Evolutionary conservation across 108 stramenopile genomes (phyloP), one percentile per base, ranked within the genome.

Genomic region (Cyclotella sp.): DNA sequence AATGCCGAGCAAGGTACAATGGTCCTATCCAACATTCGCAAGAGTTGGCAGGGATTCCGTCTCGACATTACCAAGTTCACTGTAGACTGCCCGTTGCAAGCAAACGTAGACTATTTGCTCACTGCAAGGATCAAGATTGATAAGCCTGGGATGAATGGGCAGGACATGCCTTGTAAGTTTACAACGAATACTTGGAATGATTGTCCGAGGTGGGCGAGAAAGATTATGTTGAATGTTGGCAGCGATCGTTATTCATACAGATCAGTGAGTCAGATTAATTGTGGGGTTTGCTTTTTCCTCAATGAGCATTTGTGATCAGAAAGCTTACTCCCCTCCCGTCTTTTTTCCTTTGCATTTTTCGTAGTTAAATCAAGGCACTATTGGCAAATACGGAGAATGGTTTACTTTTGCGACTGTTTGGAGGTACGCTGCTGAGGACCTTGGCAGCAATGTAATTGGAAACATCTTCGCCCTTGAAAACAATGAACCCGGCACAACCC

Each of bases 361-460:
- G 1, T 24, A 67, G 55, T 66, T 75, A 30, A 44, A 45, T 26
- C 40, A 42, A 42, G 70, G 73, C 18, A 67, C 45, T 22, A 55
- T 76, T 49, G 81, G 81, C 7, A 63, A 68, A 44, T 83, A 88
- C 52, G 77, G 75, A 12, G 85, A 85, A 47, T 88, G 85, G 80
- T 72, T 80, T 26, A 76, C 72, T 43, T 81, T 91, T 55, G 30
- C 63, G 4, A 54, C 75, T 14, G 49, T 44, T 5, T 74, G 85
- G 68, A 78, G 73, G 2, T 91, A 70, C 76, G 40, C 47, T 8
- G 63, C 43, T 0, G 68, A 60, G 4, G 66, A 87, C 46, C 19
- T 82, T 0, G 69, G 53, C 13, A 45, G 67, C 15, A 58, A 78
- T 26, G 81, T 72, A 27, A 67, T 78, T 0, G 87, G 78, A 14